These are phyloP conservation scores for Fusarium dimerum DNA, from an alignment of 2,329 filamentous ascomycete species.

Conservation along the genomic window DNA sequence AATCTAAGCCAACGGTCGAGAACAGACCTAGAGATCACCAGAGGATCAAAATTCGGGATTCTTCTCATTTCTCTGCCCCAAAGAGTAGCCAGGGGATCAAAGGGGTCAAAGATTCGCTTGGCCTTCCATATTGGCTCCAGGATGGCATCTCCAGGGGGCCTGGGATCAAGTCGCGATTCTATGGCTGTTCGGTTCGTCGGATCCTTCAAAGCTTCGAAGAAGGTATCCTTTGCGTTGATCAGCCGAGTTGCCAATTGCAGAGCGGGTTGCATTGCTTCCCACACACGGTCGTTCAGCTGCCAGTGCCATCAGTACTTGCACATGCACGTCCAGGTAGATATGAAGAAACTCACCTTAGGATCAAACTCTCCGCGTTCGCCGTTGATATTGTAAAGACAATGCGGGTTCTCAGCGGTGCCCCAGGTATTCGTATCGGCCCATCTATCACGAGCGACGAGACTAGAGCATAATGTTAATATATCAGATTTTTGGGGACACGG, in stretches of 20 bases:
- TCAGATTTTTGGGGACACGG: neutral
- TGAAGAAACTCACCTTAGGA: conserved; percentile 17
- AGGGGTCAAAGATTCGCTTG: neutral
- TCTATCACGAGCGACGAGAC: conserved; percentile 11
- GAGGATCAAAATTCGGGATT: neutral
- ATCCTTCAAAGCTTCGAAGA: conserved; percentile 22
- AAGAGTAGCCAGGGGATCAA: neutral
- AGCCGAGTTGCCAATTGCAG: conserved; percentile 29
- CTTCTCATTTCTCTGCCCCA: neutral
- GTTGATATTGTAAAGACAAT: conserved; percentile 21
- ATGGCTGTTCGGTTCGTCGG: conserved; percentile 27
- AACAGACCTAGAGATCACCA: neutral
- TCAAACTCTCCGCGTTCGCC: conserved; percentile 26
- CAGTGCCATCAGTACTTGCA: neutral
- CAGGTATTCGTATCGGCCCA: conserved; percentile 10
- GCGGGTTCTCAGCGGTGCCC: neutral
- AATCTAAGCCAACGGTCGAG: neutral
- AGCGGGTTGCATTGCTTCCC: conserved; percentile 31
- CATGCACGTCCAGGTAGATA: neutral
- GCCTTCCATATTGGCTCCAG: neutral
- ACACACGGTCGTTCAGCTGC: conserved; percentile 28
- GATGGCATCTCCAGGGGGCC: neutral
- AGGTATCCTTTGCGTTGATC: conserved; percentile 20
- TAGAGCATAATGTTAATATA: conserved; percentile 4
- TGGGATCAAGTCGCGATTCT: conserved; percentile 2